These are phyloP conservation scores for Lyophyllum semitale DNA, from an alignment of 768 basidiomycete species.

Conservation along the genomic window DNA sequence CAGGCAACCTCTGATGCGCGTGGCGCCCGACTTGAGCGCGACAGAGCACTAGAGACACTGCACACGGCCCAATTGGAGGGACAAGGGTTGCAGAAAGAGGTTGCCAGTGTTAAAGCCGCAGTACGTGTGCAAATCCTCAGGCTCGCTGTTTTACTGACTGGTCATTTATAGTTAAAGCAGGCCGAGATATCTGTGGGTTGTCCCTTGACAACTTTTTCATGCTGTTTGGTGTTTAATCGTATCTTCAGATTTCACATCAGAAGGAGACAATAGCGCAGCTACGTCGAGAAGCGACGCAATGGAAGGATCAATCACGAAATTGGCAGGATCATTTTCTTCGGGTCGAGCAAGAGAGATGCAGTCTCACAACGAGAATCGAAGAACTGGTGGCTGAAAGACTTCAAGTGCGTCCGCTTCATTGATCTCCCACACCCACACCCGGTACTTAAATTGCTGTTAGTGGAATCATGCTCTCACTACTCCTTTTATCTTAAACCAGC, in stretches of 20 bases:
- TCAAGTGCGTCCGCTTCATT: constrained; percentile 34
- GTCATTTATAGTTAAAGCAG: constrained; percentile 48
- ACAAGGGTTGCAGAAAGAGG: constrained; percentile 50
- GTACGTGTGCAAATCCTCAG: constrained; percentile 37
- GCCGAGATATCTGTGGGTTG: constrained; percentile 54
- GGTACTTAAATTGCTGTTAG: constrained; percentile 8
- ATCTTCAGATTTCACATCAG: constrained; percentile 56
- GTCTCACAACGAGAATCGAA: constrained; percentile 56
- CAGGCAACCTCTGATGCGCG: constrained; percentile 46
- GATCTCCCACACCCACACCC: background rate
- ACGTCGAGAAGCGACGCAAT: constrained; percentile 64
- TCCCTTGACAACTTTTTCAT: background rate
- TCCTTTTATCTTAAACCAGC: constrained; percentile 37
- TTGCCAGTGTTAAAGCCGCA: constrained; percentile 37
- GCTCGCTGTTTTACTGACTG: constrained; percentile 11
- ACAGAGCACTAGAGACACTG: constrained; percentile 44
- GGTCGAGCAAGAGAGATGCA: constrained; percentile 68
- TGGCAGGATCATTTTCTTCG: constrained; percentile 83
- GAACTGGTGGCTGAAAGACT: constrained; percentile 56
- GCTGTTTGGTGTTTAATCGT: background rate
- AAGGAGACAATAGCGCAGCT: constrained; percentile 61
- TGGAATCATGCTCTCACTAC: constrained; percentile 16
- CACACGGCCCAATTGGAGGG: constrained; percentile 46
- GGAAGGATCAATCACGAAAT: constrained; percentile 74
- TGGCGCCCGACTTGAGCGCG: constrained; percentile 52